Conservation (phyloP, 2,329 filamentous ascomycete genomes). For the Trichoderma polysporum region DNA sequence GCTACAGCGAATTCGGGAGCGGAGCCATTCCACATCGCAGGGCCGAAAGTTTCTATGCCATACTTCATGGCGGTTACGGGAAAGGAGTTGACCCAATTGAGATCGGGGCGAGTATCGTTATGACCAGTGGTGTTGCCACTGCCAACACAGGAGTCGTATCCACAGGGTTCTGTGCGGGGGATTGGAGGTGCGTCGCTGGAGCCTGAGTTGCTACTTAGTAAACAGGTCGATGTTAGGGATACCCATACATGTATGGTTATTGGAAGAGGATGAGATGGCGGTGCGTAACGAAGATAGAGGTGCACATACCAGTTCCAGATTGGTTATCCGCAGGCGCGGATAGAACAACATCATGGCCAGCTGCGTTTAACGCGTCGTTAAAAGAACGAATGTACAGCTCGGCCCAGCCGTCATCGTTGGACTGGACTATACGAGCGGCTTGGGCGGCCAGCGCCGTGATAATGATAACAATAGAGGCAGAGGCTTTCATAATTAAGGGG, state of each 20-base stretch:
- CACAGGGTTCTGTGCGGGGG: constrained; percentile 51
- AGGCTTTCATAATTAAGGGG: constrained; percentile 31
- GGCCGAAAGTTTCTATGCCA: constrained; percentile 17
- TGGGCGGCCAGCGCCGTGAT: constrained; percentile 31
- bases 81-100: constrained; percentile 73
- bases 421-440: constrained; percentile 57
- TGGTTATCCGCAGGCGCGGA: constrained; percentile 66
- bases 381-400: constrained; percentile 64
- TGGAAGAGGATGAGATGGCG: neutral
- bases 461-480: constrained; percentile 25
- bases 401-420: constrained; percentile 74
- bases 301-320: constrained; percentile 56
- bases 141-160: constrained; percentile 61
- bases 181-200: constrained; percentile 49
- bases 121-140: constrained; percentile 56
- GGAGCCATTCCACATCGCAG: constrained; percentile 34
- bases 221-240: neutral
- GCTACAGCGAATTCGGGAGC: constrained; percentile 63
- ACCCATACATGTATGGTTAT: neutral
- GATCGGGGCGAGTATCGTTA: constrained; percentile 55
- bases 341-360: constrained; percentile 61
- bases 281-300: too few species aligned
- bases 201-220: constrained; percentile 39
- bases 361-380: constrained; percentile 53
- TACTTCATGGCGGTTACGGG: constrained; percentile 48